Conservation (phyloP, 352 stramenopile genomes). For the Phytophthora meadii region DNA sequence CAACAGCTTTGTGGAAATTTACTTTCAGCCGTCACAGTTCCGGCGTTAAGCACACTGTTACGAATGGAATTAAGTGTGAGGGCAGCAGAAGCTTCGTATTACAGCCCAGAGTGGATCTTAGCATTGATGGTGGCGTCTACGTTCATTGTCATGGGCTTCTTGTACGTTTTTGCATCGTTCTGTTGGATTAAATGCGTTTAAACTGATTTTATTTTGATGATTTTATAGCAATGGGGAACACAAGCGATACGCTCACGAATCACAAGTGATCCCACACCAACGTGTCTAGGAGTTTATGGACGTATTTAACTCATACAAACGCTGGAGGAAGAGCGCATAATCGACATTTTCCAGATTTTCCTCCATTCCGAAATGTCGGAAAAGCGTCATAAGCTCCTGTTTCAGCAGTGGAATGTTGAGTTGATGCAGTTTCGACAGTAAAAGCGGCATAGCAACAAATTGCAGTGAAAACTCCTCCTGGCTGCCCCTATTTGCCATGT, state of each 20-base stretch:
- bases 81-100: constrained; percentile 53
- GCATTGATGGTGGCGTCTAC: constrained; percentile 45
- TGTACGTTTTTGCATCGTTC: constrained; percentile 37
- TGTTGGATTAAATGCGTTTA: neutral
- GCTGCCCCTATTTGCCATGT: constrained; percentile 1
- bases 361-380: constrained; percentile 67
- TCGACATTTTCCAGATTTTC: constrained; percentile 45
- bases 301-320: constrained; percentile 44
- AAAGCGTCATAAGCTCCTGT: constrained; percentile 39
- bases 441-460: constrained; percentile 33
- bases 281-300: constrained; percentile 1
- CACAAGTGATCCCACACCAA: constrained; percentile 27
- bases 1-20: constrained; percentile 81
- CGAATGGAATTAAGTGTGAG: constrained; percentile 41
- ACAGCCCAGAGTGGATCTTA: constrained; percentile 59
- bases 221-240: constrained; percentile 54
- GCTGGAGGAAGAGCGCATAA: constrained; percentile 48
- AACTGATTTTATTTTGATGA: constrained; percentile 4
- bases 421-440: constrained; percentile 53
- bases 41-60: constrained; percentile 50
- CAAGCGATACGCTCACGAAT: constrained; percentile 54
- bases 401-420: constrained; percentile 53
- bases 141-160: constrained; percentile 58
- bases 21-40: constrained; percentile 63
- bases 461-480: constrained; percentile 2